These are phyloP conservation scores for Santalum album DNA, from an alignment of 164 flowering plant species.

Conservation along the genomic window DNA sequence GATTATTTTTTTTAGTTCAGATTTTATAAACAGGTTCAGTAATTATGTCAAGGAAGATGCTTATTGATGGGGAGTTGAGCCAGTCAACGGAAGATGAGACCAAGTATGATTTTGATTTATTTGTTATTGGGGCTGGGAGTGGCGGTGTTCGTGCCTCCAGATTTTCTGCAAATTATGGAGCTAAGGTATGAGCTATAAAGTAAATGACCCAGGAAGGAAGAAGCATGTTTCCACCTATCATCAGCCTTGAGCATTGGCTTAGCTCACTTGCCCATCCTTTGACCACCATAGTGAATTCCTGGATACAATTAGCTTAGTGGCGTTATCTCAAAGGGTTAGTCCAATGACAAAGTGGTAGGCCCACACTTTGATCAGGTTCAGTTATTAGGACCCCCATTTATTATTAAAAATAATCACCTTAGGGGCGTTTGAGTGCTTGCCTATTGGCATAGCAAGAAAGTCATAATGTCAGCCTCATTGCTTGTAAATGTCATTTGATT, in stretches of 20 bases:
- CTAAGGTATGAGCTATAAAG: conserved; percentile 39
- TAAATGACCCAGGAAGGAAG: background rate
- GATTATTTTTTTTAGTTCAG: conserved; percentile 3
- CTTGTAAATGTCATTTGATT: too few relatives aligned
- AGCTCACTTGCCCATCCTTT: background rate
- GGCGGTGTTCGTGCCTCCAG: conserved; percentile 96
- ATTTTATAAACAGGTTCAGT: background rate
- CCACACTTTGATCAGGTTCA: too few relatives aligned
- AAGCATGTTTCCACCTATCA: background rate
- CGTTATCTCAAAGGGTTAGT: background rate
- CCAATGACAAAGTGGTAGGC: too few relatives aligned
- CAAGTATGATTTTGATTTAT: conserved; percentile 76
- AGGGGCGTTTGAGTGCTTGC: too few relatives aligned
- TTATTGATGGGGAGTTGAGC: conserved; percentile 51
- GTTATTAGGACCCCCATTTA: too few relatives aligned
- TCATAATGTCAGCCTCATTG: too few relatives aligned
- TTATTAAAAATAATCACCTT: too few relatives aligned
- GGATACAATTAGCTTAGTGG: background rate
- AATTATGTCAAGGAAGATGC: conserved; percentile 77
- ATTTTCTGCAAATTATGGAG: conserved; percentile 76
- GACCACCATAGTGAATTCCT: background rate
- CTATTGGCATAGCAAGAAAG: too few relatives aligned
- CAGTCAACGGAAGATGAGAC: conserved; percentile 23
- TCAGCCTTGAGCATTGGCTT: background rate
- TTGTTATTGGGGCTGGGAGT: conserved; percentile 94